phyloP scores from a whole-genome alignment of 2,329 filamentous ascomycete species.

The Emericellopsis atlantica region DNA sequence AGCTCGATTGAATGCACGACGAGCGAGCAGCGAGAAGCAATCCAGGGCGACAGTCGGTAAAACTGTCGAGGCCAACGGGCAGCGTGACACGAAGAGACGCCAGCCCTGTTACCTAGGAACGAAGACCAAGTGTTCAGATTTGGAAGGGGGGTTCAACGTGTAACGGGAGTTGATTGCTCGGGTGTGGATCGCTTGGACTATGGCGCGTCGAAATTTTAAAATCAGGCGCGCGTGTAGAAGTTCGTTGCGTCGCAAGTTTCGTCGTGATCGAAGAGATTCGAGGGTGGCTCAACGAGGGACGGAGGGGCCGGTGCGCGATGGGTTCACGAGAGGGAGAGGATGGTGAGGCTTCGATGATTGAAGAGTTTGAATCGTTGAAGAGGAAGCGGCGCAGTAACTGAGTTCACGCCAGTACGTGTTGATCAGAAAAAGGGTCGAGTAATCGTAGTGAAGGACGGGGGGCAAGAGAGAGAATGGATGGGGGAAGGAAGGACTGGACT shows the following conservation, averaged over 20 bases:
- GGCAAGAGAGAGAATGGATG: slow-evolving; percentile 8
- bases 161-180: no score
- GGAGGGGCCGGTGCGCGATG: slow-evolving; percentile 1
- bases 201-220: slow-evolving; percentile 7
- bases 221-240: slow-evolving; percentile 9
- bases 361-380: neutral
- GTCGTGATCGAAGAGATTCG: slow-evolving; percentile 10
- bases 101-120: no score
- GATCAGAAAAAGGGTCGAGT: slow-evolving; percentile 8
- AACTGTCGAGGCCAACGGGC: no score
- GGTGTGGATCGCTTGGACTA: neutral
- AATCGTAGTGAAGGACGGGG: slow-evolving; percentile 8
- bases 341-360: neutral
- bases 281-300: slow-evolving; percentile 1
- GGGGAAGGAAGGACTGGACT: neutral
- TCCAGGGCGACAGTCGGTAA: slow-evolving; percentile 11
- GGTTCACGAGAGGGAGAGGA: slow-evolving; percentile 6
- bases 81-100: no score
- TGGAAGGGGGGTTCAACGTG: no score
- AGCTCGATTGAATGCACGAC: slow-evolving; percentile 8
- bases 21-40: slow-evolving; percentile 8
- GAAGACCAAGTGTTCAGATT: no score
- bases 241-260: slow-evolving; percentile 15
- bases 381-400: neutral
- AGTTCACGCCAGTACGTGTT: no score